These are phyloP conservation scores for Durusdinium trenchii DNA, from an alignment of 73 alveolate species.

Conservation along the genomic window DNA sequence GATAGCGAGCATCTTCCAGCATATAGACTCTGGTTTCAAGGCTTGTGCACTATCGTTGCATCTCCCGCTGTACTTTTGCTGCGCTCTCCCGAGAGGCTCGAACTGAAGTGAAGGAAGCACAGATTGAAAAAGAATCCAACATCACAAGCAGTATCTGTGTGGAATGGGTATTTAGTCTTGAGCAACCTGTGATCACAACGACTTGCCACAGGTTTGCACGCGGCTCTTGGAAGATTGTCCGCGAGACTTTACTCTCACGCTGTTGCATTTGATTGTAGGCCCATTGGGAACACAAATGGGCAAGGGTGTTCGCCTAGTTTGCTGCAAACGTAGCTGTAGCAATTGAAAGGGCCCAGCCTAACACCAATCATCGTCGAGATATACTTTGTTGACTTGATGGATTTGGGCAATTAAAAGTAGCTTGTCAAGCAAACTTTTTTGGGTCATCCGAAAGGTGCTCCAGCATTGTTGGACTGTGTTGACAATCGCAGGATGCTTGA, in stretches of 20 bases:
- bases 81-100: constrained; percentile 85
- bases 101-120: background rate
- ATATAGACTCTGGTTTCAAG: background rate
- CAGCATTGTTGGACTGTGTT: too few relatives aligned
- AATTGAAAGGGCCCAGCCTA: too few relatives aligned
- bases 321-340: too few relatives aligned
- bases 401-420: too few relatives aligned
- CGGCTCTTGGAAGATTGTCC: constrained; percentile 74
- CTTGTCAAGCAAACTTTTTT: too few relatives aligned
- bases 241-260: constrained; percentile 36
- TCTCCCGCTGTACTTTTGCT: constrained; percentile 43
- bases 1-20: background rate
- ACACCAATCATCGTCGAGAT: too few relatives aligned
- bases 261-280: constrained; percentile 77
- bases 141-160: background rate
- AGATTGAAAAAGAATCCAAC: background rate
- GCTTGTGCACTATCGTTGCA: constrained; percentile 68
- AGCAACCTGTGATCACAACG: too few relatives aligned
- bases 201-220: constrained; percentile 25
- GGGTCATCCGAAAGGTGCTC: too few relatives aligned
- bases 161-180: background rate
- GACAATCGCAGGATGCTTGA: too few relatives aligned
- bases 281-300: too few relatives aligned
- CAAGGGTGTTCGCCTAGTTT: too few relatives aligned
- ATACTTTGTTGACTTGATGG: too few relatives aligned